phyloP scores from a whole-genome alignment of 768 basidiomycete species.

The Antrodiella citrinella region DNA sequence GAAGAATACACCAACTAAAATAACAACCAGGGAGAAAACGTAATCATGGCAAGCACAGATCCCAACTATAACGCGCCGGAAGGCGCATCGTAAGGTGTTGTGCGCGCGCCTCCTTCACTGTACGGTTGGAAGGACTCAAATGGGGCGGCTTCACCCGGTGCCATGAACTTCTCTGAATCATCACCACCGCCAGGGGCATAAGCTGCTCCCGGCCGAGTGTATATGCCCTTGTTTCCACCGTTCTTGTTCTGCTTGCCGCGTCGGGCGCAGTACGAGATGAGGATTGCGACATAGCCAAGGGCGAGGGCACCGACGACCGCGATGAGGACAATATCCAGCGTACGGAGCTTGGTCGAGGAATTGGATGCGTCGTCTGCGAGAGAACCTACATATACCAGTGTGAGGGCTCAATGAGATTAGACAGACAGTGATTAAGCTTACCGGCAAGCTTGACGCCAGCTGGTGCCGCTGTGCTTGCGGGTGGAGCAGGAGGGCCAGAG shows the following conservation, averaged over 20 bases:
- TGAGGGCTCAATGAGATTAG: no score
- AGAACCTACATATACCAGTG: no score
- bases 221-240: conserved; percentile 4
- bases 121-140: neutral
- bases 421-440: no score
- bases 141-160: conserved; percentile 1
- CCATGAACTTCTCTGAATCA: conserved; percentile 9
- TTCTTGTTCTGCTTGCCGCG: neutral
- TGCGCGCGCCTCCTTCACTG: neutral
- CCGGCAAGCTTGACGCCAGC: neutral
- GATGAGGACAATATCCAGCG: conserved; percentile 8
- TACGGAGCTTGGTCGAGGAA: conserved; percentile 7
- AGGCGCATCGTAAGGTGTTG: conserved; percentile 9
- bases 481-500: conserved; percentile 3
- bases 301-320: conserved; percentile 3
- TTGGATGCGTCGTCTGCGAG: no score
- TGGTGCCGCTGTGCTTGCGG: conserved; percentile 2
- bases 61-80: conserved; percentile 1
- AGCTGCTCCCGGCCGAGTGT: conserved; percentile 7
- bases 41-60: no score
- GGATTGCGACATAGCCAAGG: conserved; percentile 5
- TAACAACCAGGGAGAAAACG: no score
- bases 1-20: no score
- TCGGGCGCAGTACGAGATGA: conserved; percentile 1
- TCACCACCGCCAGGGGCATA: conserved; percentile 8